Evolutionary conservation across 345 rosid genomes (phyloP).

Genomic region (Erucastrum elatum): DNA sequence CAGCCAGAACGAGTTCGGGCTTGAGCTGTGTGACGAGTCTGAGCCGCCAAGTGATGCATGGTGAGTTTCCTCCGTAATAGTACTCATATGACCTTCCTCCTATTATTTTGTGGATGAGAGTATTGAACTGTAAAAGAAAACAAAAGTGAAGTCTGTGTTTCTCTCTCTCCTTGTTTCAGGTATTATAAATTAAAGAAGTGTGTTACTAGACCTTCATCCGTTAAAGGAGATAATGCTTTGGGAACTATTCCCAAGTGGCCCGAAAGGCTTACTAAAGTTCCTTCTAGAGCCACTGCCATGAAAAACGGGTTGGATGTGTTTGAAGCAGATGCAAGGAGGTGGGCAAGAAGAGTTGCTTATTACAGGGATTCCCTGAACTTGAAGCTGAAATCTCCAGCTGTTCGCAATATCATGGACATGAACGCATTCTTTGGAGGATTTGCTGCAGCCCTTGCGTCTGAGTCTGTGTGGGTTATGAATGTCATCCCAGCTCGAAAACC

Average conservation of each 20-base stretch:
- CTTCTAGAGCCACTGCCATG: constrained; percentile 63
- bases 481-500: constrained; percentile 81
- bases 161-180: constrained; percentile 49
- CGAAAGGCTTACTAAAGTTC: constrained; percentile 66
- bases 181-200: constrained; percentile 77
- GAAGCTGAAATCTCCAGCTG: constrained; percentile 70
- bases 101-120: constrained; percentile 1
- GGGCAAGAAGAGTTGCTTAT: constrained; percentile 86
- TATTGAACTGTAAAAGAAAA: not conserved
- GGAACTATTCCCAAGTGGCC: constrained; percentile 83
- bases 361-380: constrained; percentile 53
- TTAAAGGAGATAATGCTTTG: constrained; percentile 63
- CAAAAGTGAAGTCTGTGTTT: constrained; percentile 7
- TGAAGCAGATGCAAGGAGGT: constrained; percentile 82
- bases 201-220: constrained; percentile 57
- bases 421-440: constrained; percentile 93
- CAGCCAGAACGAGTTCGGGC: constrained; percentile 72
- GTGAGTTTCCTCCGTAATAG: constrained; percentile 43
- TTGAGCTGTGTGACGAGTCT: constrained; percentile 69
- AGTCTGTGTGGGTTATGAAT: constrained; percentile 97
- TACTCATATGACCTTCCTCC: not conserved
- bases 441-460: constrained; percentile 78
- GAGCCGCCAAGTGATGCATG: constrained; percentile 75
- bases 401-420: constrained; percentile 94
- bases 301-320: constrained; percentile 80